A percentile compares a stretch with the other conserved stretches of the same genome.
phyloP scores from a whole-genome alignment of 75 land plant genomes.

The Isoetes taiwanensis region DNA sequence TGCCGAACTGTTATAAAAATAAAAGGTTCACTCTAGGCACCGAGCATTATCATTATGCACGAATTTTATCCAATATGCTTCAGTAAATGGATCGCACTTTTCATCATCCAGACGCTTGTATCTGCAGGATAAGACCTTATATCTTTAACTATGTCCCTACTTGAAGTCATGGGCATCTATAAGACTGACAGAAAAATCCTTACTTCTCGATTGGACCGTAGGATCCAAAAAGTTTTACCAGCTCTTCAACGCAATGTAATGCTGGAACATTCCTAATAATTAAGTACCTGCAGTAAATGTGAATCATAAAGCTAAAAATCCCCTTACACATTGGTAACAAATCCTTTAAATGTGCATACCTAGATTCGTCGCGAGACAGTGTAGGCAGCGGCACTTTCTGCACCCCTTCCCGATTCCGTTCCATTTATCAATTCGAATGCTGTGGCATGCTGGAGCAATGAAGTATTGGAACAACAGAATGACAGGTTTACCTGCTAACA shows the following conservation, averaged over 20 bases:
- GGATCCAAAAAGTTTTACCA: conserved; percentile 46
- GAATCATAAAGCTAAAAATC: too few species aligned
- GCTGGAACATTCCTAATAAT: conserved; percentile 93
- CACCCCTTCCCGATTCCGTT: too few species aligned
- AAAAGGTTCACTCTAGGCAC: conserved; percentile 23
- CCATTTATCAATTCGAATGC: too few species aligned
- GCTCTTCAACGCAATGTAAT: conserved; percentile 73
- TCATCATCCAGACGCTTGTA: conserved; percentile 95
- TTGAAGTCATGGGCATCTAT: not conserved
- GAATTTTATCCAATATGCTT: conserved; percentile 89
- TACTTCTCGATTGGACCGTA: conserved; percentile 94
- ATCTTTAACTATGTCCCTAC: not conserved
- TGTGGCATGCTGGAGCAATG: too few species aligned
- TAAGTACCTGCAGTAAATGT: conserved; percentile 80
- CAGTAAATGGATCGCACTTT: conserved; percentile 80
- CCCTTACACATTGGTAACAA: too few species aligned
- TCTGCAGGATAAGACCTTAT: conserved; percentile 37
- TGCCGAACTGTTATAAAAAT: not conserved
- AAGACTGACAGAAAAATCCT: not conserved
- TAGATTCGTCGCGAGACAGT: too few species aligned
- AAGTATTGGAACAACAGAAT: too few species aligned
- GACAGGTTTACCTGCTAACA: too few species aligned
- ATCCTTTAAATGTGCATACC: too few species aligned
- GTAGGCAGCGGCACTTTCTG: too few species aligned
- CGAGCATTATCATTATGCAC: conserved; percentile 59